phyloP scores from a whole-genome alignment of 2,329 filamentous ascomycete genomes.

The Colletotrichum destructivum region DNA sequence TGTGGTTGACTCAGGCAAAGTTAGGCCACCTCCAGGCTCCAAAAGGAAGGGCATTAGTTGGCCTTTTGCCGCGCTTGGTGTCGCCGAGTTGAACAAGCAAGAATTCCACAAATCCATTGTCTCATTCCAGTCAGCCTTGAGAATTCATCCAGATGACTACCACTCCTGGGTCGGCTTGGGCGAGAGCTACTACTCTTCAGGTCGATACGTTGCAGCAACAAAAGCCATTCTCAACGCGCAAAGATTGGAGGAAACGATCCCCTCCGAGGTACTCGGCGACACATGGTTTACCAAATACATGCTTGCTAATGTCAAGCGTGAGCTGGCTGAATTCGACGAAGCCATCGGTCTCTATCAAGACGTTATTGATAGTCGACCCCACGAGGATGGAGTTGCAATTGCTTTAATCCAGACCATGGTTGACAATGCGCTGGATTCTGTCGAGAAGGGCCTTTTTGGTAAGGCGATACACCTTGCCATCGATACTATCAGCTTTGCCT shows the following conservation, averaged over 20 bases:
- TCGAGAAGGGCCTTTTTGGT: slow-evolving; percentile 90
- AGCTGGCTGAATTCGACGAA: slow-evolving; percentile 90
- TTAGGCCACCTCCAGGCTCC: slow-evolving; percentile 90
- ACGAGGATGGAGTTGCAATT: slow-evolving; percentile 89
- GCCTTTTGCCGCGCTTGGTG: slow-evolving; percentile 94
- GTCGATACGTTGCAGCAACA: slow-evolving; percentile 92
- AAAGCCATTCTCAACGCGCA: slow-evolving; percentile 92
- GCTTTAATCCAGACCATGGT: slow-evolving; percentile 90
- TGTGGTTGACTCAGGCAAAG: slow-evolving; percentile 94
- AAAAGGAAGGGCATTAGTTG: slow-evolving; percentile 95
- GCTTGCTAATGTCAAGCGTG: slow-evolving; percentile 93
- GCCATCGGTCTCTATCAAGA: slow-evolving; percentile 83
- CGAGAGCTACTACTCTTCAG: slow-evolving; percentile 97
- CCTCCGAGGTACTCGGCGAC: slow-evolving; percentile 64
- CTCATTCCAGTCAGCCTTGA: slow-evolving; percentile 90
- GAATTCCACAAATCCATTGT: slow-evolving; percentile 91
- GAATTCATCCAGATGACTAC: slow-evolving; percentile 88
- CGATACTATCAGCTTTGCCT: slow-evolving; percentile 78
- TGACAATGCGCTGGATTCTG: slow-evolving; percentile 82
- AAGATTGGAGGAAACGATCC: slow-evolving; percentile 75
- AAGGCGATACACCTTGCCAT: slow-evolving; percentile 81
- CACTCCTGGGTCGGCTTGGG: slow-evolving; percentile 96
- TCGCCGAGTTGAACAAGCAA: slow-evolving; percentile 94
- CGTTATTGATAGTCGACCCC: slow-evolving; percentile 77
- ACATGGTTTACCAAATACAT: slow-evolving; percentile 98